Base-by-base conservation (phyloP, 129 eudicot genomes). In the Lactuca saligna region DNA sequence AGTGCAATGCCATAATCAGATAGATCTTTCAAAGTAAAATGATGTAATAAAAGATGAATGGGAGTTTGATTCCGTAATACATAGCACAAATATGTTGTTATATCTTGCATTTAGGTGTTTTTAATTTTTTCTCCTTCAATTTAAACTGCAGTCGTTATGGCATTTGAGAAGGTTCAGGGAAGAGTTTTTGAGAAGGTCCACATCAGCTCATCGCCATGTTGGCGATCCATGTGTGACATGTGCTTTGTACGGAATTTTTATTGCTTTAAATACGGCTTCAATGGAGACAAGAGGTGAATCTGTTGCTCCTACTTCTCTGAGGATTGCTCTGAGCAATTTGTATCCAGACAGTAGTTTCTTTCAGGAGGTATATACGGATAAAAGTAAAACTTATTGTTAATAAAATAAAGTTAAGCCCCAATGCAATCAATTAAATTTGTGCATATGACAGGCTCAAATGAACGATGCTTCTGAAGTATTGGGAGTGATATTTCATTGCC, bases 401-500 rank as follows among this genome's bases (percentile, higher is more conserved):
- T 25, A 39, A 39, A 39, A 39, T 39, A 39, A 39, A 39, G 6
- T 38, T 6, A 38, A 38, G 7, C 44, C 44, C 8, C 44, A 7
- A 4, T 6, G 4, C 1, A 35, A 35, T 3, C 38, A 35, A 35
- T 35, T 35, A 35, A 35, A 35, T 35, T 35, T 35, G 6, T 2
- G 12, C 51, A 46, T 42, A 32, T 84, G 31, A 69, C 95, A 93
- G 98, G 98, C 84, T 66, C 95, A 93, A 79, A 93, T 93, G 98
- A 93, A 93, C 72, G 98, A 93, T 81, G 98, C 98, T 78, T 93
- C 98, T 54, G 98, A 93, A 85, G 98, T 93, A 57, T 60, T 93
- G 65, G 96, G 82, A 64, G 98, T 93, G 56, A 81, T 93, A 82
- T 93, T 93, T 73, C 82, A 89, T 55, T 89, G 98, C 85, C 83